phyloP scores from a whole-genome alignment of 179 eudicot species.

The Corrigiola litoralis region DNA sequence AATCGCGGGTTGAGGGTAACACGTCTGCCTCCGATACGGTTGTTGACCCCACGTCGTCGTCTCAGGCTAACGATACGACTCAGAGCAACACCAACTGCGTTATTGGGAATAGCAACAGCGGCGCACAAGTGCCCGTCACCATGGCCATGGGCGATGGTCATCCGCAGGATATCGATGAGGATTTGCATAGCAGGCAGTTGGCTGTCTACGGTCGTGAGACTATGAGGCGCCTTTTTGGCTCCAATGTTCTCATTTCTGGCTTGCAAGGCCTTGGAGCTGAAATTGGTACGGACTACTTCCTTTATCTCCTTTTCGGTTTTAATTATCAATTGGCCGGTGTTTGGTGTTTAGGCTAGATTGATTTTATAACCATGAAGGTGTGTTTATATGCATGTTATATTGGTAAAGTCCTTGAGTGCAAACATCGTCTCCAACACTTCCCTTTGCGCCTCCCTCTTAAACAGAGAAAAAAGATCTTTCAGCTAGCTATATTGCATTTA shows the following conservation, averaged over 20 bases:
- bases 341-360: not conserved
- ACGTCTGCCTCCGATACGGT: conserved; percentile 13
- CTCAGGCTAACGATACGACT: conserved; percentile 5
- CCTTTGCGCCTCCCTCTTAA: too few species aligned
- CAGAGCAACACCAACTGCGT: not conserved
- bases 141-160: conserved; percentile 49
- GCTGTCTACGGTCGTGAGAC: conserved; percentile 95
- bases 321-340: not conserved
- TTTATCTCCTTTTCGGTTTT: not conserved
- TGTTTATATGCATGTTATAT: too few species aligned
- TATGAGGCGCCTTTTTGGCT: conserved; percentile 71
- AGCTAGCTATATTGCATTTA: too few species aligned
- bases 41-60: too few species aligned
- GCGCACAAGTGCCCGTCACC: conserved; percentile 18
- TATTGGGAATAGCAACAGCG: conserved; percentile 6
- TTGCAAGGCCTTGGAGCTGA: conserved; percentile 93
- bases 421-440: too few species aligned
- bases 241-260: conserved; percentile 77
- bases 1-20: conserved; percentile 32
- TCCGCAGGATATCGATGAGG: conserved; percentile 73
- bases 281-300: conserved; percentile 44
- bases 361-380: too few species aligned
- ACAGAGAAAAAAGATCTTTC: too few species aligned
- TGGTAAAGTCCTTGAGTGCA: too few species aligned
- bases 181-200: conserved; percentile 92